Conservation (phyloP, 2,329 filamentous ascomycete species). For the Mycosphaerella sp. region DNA sequence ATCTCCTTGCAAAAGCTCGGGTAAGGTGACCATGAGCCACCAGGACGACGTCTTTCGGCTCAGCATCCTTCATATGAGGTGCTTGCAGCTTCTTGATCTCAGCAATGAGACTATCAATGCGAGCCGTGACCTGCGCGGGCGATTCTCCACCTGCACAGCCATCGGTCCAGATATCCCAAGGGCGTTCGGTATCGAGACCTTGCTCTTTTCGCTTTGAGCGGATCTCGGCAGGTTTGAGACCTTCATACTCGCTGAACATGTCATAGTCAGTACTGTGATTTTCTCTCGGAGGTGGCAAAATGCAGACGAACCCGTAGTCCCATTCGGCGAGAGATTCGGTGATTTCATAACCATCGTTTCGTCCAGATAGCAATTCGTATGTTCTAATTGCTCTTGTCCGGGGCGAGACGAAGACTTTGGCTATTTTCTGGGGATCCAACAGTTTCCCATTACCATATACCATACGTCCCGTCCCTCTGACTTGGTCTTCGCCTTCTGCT, state of each 20-base stretch:
- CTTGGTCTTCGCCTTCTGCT: conserved; percentile 64
- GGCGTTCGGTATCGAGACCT: conserved; percentile 47
- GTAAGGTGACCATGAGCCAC: conserved; percentile 84
- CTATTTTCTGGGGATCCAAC: conserved; percentile 46
- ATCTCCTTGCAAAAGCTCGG: conserved; percentile 76
- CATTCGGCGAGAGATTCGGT: conserved; percentile 71
- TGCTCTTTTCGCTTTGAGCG: conserved; percentile 51
- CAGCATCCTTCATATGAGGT: conserved; percentile 38
- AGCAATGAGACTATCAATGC: conserved; percentile 65
- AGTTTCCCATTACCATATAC: conserved; percentile 48
- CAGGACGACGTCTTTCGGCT: conserved; percentile 59
- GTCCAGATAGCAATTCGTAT: conserved; percentile 41
- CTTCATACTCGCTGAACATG: conserved; percentile 57
- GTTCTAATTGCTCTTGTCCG: conserved; percentile 45
- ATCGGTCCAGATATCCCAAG: conserved; percentile 86
- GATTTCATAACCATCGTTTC: conserved; percentile 40
- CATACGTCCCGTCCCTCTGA: conserved; percentile 39
- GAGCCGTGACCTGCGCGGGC: conserved; percentile 60
- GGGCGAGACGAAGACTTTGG: conserved; percentile 47
- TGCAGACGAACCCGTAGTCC: conserved; percentile 62
- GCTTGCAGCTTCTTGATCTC: conserved; percentile 61
- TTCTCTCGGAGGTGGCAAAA: background rate
- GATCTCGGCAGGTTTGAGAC: conserved; percentile 67
- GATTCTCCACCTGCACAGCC: conserved; percentile 78
- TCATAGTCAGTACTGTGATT: background rate